Base-by-base conservation (phyloP, 1,139 yeast genomes). In the Scheffersomyces parashehatae region DNA sequence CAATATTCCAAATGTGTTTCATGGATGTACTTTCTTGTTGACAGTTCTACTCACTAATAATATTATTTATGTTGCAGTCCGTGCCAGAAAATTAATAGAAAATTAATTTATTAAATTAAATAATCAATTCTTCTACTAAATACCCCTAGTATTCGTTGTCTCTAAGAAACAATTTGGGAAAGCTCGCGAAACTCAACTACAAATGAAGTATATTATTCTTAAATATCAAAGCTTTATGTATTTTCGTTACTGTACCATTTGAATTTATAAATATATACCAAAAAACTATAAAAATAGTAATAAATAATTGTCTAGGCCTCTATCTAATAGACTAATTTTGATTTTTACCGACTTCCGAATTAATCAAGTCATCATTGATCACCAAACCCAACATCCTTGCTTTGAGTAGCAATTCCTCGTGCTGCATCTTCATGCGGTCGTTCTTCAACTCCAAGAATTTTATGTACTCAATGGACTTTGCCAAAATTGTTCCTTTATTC, bases 401-500 rank as follows among this genome's bases (percentile, higher is more conserved):
- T 43, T 59, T 53, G 37, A 57, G 51, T 26, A 67, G 39, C 39
- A 73, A 56, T 38, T 66, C 65, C 20, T 63, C 62, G 42, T 69
- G 67, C 48, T 72, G 75, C 33, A 52, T 52, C 51, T 52, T 64
- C 65, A 73, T 67, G 40, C 61, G 55, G 29, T 56, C 58, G 46
- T 73, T 73, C 47, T 73, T 71, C 46, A 60, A 48, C 48, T 73
- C 77, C 40, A 73, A 58, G 47, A 71, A 72, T 52, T 69, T 67
- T 51, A 73, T 73, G 51, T 73, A 73, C 52, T 73, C 79, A 20
- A 73, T 68, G 13, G 73, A 67, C 51, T 73, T 73, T 40, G 75
- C 66, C 40, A 73, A 57, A 15, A 73, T 72, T 13, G 75, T 73
- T 2, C 77, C 77, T 54, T 73, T 73, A 52, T 72, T 73, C 39